Evolutionary conservation across 371 early-diverging fungal genomes (phyloP).

Genomic region (Chytridium lagenaria): DNA sequence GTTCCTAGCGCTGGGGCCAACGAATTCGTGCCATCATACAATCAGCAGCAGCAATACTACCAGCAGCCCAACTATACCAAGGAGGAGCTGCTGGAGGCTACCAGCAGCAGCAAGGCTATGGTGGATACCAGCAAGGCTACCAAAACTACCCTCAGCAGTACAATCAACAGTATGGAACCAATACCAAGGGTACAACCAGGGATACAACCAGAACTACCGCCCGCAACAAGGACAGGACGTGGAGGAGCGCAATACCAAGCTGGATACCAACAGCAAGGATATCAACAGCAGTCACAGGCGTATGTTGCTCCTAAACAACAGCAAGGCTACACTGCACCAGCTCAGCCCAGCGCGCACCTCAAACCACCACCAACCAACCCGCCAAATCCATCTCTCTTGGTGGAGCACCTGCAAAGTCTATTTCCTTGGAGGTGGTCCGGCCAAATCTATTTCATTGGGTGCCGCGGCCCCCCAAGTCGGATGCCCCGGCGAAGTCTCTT

Average conservation of each 20-base stretch:
- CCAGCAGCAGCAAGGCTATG: slow-evolving; percentile 31
- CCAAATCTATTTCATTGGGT: slow-evolving; percentile 1
- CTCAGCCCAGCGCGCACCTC: slow-evolving; percentile 13
- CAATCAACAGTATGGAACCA: slow-evolving; percentile 10
- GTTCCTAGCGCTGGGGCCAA: slow-evolving; percentile 34
- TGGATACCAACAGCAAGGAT: slow-evolving; percentile 20
- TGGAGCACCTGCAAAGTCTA: slow-evolving; percentile 3
- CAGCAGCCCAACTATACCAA: slow-evolving; percentile 26
- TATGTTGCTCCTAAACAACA: slow-evolving; percentile 30
- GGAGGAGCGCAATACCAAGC: slow-evolving; percentile 17
- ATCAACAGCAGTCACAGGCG: slow-evolving; percentile 35
- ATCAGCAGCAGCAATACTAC: slow-evolving; percentile 34
- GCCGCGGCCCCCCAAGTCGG: background rate
- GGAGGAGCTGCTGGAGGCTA: slow-evolving; percentile 27
- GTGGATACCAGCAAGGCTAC: slow-evolving; percentile 21
- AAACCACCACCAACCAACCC: background rate
- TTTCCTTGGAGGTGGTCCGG: background rate
- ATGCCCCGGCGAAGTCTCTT: background rate
- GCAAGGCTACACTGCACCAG: slow-evolving; percentile 26
- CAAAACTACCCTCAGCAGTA: slow-evolving; percentile 5
- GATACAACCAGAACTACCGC: background rate
- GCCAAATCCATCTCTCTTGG: background rate
- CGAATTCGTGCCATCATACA: slow-evolving; percentile 36
- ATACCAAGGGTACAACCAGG: slow-evolving; percentile 31
- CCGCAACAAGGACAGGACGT: slow-evolving; percentile 11